Percentiles rank a stretch among this genome's conserved stretches.
Conservation (phyloP, 2,329 filamentous ascomycete species). For the Penicillium olsonii region DNA sequence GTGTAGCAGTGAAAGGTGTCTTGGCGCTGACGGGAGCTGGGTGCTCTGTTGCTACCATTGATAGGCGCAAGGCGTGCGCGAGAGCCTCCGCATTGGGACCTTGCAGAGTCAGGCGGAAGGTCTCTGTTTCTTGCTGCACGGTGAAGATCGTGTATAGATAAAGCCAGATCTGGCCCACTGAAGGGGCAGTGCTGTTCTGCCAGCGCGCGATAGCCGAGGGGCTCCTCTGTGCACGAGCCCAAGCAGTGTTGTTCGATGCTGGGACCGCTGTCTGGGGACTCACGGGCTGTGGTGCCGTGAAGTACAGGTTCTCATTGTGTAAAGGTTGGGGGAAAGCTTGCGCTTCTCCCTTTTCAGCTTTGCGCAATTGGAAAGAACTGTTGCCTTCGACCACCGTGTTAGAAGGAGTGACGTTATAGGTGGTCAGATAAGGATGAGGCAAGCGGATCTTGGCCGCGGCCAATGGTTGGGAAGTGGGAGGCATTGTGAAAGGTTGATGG, state of each 20-base stretch:
- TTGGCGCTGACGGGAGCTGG: constrained; percentile 17
- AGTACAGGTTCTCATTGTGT: constrained; percentile 40
- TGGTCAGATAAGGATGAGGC: constrained; percentile 49
- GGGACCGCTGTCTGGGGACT: constrained; percentile 10
- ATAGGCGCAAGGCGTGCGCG: constrained; percentile 39
- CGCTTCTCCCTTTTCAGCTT: constrained; percentile 29
- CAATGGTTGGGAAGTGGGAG: constrained; percentile 4
- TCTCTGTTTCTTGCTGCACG: constrained; percentile 44
- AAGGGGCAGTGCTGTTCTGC: constrained; percentile 35
- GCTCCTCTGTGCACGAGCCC: constrained; percentile 48
- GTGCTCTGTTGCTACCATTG: constrained; percentile 26
- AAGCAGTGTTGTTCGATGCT: constrained; percentile 29
- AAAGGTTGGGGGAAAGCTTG: constrained; percentile 37
- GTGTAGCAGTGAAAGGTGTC: constrained; percentile 13
- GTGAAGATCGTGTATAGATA: constrained; percentile 49
- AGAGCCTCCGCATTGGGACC: constrained; percentile 38
- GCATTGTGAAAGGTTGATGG: constrained; percentile 1
- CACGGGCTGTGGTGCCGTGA: constrained; percentile 32
- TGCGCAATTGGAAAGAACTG: constrained; percentile 20
- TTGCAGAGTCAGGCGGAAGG: constrained; percentile 44
- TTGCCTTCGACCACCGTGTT: constrained; percentile 27
- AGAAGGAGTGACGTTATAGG: constrained; percentile 30
- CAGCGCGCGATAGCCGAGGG: constrained; percentile 44
- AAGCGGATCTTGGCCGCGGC: constrained; percentile 27
- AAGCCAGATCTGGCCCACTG: constrained; percentile 49